Percentiles rank a stretch among this genome's conserved stretches.
phyloP scores from a whole-genome alignment of 352 stramenopile genomes.

The Thraustochytrium sp. region DNA sequence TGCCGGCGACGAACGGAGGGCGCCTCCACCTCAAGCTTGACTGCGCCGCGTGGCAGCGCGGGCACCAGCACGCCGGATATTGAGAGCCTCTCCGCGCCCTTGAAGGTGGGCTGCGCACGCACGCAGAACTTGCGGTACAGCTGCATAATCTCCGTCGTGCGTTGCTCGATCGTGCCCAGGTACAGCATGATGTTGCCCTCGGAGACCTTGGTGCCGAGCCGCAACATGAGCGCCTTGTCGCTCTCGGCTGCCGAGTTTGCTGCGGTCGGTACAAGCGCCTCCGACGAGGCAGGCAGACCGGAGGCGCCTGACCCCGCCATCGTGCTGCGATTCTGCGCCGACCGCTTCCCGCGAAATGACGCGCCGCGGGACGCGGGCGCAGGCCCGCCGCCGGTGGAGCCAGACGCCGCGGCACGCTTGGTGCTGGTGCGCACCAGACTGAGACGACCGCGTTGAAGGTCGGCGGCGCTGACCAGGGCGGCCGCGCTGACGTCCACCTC shows the following conservation, averaged over 20 bases:
- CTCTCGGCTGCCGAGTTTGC: not conserved
- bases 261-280: no score
- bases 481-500: no score
- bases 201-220: conserved; percentile 74
- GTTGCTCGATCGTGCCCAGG: conserved; percentile 85
- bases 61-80: not conserved
- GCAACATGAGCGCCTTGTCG: conserved; percentile 64
- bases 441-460: no score
- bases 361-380: no score
- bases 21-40: not conserved
- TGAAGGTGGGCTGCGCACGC: not conserved
- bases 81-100: conserved; percentile 18
- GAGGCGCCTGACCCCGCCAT: no score
- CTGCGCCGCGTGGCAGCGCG: not conserved
- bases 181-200: conserved; percentile 90
- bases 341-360: no score
- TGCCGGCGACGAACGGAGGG: not conserved
- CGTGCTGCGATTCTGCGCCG: no score
- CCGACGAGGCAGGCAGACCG: no score
- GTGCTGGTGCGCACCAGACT: no score
- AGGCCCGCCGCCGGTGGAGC: no score
- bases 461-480: no score
- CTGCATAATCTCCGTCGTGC: conserved; percentile 82
- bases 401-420: no score
- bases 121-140: conserved; percentile 53